Evolutionary conservation across 1,139 yeast species (phyloP).

Genomic region (Magnusiomyces magnusii): DNA sequence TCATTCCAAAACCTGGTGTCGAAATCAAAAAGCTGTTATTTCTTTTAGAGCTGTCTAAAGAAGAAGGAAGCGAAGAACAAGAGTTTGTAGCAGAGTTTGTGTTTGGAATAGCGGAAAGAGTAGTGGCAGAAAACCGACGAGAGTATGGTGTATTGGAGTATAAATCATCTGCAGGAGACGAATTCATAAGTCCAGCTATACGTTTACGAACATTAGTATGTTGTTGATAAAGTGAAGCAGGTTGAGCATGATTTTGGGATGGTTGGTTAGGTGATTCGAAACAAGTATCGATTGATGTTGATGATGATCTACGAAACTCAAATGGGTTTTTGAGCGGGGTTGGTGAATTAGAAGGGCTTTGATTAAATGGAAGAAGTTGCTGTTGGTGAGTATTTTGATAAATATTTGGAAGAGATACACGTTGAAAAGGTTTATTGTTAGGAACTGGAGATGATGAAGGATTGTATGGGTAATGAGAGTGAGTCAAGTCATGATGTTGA

Average conservation of each 20-base stretch:
- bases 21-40: background rate
- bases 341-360: too few relatives aligned
- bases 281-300: too few relatives aligned
- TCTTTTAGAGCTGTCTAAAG: slow-evolving; percentile 18
- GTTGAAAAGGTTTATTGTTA: background rate
- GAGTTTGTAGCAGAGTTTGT: slow-evolving; percentile 2
- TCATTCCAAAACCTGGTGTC: background rate
- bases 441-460: slow-evolving; percentile 5
- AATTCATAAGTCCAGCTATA: slow-evolving; percentile 1
- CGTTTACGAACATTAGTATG: slow-evolving; percentile 12
- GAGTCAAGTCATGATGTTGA: slow-evolving; percentile 9
- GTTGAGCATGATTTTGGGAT: slow-evolving; percentile 3
- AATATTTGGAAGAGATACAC: slow-evolving; percentile 7
- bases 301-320: too few relatives aligned
- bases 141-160: slow-evolving; percentile 12
- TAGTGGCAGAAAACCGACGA: slow-evolving; percentile 11
- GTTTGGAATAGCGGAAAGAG: background rate
- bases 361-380: background rate
- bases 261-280: slow-evolving; percentile 12
- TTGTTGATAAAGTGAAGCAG: slow-evolving; percentile 10
- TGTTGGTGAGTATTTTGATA: background rate
- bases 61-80: slow-evolving; percentile 22
- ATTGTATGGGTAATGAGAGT: background rate
- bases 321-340: too few relatives aligned
- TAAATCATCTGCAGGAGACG: slow-evolving; percentile 11